Evolutionary conservation across 139 green algal species (phyloP), one percentile per base, ranked within the genome.

Genomic region (Tetradesmus lagerheimii): DNA sequence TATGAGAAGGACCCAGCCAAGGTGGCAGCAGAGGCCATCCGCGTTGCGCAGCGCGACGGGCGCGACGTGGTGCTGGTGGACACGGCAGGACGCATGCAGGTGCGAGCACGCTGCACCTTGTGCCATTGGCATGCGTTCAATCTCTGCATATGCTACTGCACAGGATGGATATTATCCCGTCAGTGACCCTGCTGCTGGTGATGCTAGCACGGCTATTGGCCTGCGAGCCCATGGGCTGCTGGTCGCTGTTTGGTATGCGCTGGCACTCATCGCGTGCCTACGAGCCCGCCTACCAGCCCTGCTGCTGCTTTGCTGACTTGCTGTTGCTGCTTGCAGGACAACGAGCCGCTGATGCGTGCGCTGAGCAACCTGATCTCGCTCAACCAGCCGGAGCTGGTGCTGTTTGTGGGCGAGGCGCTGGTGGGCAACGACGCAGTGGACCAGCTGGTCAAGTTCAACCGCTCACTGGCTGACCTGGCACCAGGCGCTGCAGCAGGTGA

Each of bases 371-470:
- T 99, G 0, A 98, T 99, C 93, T 95, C 93, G 88, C 80, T 98
- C 12, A 99, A 99, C 92, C 50, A 96, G 47, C 98, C 98, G 41
- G 95, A 99, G 89, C 94, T 99, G 74, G 96, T 99, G 86, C 95
- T 99, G 76, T 99, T 99, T 94, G 98, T 99, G 81, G 98, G 98
- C 15, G 98, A 99, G 94, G 98, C 98, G 35, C 94, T 99, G 74
- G 98, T 99, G 45, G 98, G 98, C 84, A 99, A 99, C 89, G 98
- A 99, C 91, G 98, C 97, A 11, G 97, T 99, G n/a, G 98, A 99
- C 94, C 98, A 99, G 94, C 95, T 99, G 34, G 95, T 95, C 89
- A 99, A 99, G 93, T 99, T 99, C 95, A 99, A 99, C 89, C 94
- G 95, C 35, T 64, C 77, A 43, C 93, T 98, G 75, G 92, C 91